Conservation (phyloP, 2,329 filamentous ascomycete genomes). For the Monosporascus sp. region DNA sequence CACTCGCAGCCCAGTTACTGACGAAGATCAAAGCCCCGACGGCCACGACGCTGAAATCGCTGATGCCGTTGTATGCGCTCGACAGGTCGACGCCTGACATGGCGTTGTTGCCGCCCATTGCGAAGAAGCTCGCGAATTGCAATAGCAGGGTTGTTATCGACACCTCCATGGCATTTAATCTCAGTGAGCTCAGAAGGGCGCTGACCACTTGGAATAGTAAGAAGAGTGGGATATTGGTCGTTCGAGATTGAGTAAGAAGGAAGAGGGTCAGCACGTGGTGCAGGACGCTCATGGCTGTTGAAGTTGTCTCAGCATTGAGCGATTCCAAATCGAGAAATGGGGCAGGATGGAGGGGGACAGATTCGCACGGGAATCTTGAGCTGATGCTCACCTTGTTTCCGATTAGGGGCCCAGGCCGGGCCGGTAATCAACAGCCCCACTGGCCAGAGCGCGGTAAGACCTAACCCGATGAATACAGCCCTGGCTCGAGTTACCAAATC, state of each 20-base stretch:
- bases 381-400: slow-evolving; percentile 21
- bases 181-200: slow-evolving; percentile 40
- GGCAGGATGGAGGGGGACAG: no score
- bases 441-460: slow-evolving; percentile 31
- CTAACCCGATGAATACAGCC: slow-evolving; percentile 45
- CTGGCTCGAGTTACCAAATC: slow-evolving; percentile 45
- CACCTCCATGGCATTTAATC: slow-evolving; percentile 51
- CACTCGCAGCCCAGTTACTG: slow-evolving; percentile 84
- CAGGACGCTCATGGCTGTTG: slow-evolving; percentile 37
- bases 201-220: slow-evolving; percentile 64
- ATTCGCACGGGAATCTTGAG: no score
- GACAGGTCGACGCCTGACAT: slow-evolving; percentile 95
- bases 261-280: slow-evolving; percentile 73
- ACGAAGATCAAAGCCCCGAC: slow-evolving; percentile 82
- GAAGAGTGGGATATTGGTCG: slow-evolving; percentile 80
- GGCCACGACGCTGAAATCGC: slow-evolving; percentile 69
- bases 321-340: no score
- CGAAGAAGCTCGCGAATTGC: slow-evolving; percentile 81
- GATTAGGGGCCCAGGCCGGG: slow-evolving; percentile 17
- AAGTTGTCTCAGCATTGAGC: no score
- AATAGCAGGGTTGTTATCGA: slow-evolving; percentile 69
- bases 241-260: slow-evolving; percentile 79
- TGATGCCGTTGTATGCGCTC: slow-evolving; percentile 89
- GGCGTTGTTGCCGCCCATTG: slow-evolving; percentile 84
- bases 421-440: slow-evolving; percentile 32